Percentiles rank a stretch among this genome's conserved stretches.
Conservation (phyloP, 1,284 basidiomycete species). For the Moesziomyces parantarcticus region DNA sequence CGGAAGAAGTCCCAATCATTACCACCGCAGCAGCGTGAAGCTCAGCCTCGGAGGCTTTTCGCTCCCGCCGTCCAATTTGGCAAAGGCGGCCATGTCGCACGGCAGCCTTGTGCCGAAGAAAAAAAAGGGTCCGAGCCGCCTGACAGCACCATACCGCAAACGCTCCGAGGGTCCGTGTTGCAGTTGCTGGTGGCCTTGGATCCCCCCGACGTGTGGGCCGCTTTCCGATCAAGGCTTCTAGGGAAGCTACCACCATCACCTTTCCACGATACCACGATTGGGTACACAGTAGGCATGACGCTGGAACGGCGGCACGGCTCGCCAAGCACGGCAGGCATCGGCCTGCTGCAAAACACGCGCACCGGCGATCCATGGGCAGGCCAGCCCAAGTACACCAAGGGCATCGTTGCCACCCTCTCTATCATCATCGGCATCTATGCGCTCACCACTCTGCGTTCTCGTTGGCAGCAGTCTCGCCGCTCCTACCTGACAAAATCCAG, state of each 20-base stretch:
- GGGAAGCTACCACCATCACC: constrained; percentile 1
- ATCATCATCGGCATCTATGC: constrained; percentile 32
- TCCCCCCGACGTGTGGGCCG: too few species aligned
- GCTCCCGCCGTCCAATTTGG: too few species aligned
- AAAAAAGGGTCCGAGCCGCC: constrained; percentile 25
- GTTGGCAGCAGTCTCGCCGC: constrained; percentile 15
- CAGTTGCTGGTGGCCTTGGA: too few species aligned
- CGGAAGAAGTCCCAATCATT: too few species aligned
- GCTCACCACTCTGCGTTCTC: constrained; percentile 7
- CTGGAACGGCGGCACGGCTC: constrained; percentile 34
- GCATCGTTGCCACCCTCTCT: constrained; percentile 27
- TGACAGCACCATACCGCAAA: too few species aligned
- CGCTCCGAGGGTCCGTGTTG: too few species aligned
- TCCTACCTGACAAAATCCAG: not conserved
- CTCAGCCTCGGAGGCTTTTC: constrained; percentile 18
- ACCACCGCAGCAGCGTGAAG: too few species aligned
- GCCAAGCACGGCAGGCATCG: constrained; percentile 33
- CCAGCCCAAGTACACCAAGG: constrained; percentile 50
- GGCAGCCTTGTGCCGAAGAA: constrained; percentile 1
- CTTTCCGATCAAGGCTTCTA: too few species aligned
- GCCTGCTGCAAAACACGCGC: constrained; percentile 28
- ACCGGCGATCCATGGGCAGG: constrained; percentile 47
- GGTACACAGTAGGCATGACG: not conserved
- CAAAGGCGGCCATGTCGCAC: constrained; percentile 11
- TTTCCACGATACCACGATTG: not conserved